phyloP scores from a whole-genome alignment of 768 basidiomycete species.

The Leccinum uliginosum region DNA sequence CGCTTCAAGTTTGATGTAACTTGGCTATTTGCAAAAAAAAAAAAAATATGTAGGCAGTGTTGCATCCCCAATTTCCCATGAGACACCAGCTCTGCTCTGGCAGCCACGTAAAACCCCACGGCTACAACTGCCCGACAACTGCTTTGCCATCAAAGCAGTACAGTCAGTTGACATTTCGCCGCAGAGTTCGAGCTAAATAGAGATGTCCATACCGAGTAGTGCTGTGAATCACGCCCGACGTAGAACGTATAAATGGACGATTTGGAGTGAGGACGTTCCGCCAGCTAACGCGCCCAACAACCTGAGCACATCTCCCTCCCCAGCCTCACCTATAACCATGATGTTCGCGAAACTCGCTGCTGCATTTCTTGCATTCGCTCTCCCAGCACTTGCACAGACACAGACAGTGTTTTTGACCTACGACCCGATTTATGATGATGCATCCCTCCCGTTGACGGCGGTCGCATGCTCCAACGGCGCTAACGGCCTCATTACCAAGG shows the following conservation, averaged over 20 bases:
- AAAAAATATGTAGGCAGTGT: not conserved
- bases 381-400: constrained; percentile 17
- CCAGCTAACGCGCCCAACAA: not conserved
- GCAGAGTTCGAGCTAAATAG: not conserved
- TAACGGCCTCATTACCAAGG: constrained; percentile 27
- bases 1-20: not conserved
- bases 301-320: not conserved
- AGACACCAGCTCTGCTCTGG: not conserved
- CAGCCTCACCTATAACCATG: constrained; percentile 13
- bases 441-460: constrained; percentile 9
- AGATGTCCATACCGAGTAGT: not conserved
- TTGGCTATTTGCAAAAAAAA: not conserved
- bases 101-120: not conserved
- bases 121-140: not conserved
- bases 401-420: constrained; percentile 21
- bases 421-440: constrained; percentile 29
- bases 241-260: constrained; percentile 14
- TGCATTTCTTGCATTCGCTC: constrained; percentile 9
- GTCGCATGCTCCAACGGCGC: constrained; percentile 33
- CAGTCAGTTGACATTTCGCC: not conserved
- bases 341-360: constrained; percentile 16
- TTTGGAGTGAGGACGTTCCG: not conserved
- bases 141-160: not conserved
- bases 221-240: not conserved
- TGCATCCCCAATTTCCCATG: no score